Evolutionary conservation across 805 yeast genomes (phyloP).

Genomic region (Metschnikowia colocasiae): DNA sequence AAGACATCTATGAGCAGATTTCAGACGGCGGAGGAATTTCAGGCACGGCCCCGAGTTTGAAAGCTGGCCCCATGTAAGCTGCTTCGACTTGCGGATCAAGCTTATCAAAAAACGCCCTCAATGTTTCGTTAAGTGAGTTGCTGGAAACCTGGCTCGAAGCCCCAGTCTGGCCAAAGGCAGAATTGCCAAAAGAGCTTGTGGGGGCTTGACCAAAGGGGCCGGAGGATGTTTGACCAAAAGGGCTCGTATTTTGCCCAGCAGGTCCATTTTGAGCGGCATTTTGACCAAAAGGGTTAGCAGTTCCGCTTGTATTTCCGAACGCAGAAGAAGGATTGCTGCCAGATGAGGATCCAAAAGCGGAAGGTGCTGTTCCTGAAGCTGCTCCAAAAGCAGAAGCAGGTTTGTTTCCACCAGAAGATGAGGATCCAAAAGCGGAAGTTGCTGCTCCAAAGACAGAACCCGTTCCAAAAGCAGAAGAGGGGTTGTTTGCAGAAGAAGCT

Average conservation of each 20-base stretch:
- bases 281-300: neutral
- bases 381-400: neutral
- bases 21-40: constrained; percentile 66
- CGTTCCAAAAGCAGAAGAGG: neutral
- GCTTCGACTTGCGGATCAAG: constrained; percentile 41
- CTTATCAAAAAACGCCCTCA: constrained; percentile 25
- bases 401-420: too few relatives aligned
- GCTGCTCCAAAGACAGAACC: neutral
- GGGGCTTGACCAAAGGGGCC: too few relatives aligned
- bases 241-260: too few relatives aligned
- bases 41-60: constrained; percentile 63
- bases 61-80: constrained; percentile 46
- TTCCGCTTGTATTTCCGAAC: neutral
- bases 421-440: neutral
- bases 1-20: constrained; percentile 9
- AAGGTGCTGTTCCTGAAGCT: too few relatives aligned
- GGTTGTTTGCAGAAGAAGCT: neutral
- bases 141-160: neutral
- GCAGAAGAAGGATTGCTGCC: neutral
- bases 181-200: neutral
- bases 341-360: neutral
- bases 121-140: neutral
- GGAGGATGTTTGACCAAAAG: neutral
- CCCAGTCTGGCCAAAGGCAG: neutral
- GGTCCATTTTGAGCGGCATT: neutral